phyloP scores from a whole-genome alignment of 352 stramenopile genomes.

The Peronospora destructor region DNA sequence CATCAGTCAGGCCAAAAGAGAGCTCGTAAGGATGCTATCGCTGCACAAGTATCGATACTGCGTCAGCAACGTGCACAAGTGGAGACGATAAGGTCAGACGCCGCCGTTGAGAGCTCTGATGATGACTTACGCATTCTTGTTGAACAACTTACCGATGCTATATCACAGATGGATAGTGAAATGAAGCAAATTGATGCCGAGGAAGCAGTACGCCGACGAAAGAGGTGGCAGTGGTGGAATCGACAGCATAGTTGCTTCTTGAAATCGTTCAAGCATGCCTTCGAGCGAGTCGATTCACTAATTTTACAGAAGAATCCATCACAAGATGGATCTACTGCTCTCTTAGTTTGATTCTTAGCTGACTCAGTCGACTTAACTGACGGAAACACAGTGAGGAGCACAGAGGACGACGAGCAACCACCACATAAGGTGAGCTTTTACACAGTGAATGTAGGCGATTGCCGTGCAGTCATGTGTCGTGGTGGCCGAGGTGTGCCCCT shows the following conservation, averaged over 20 bases:
- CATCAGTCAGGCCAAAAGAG: constrained; percentile 19
- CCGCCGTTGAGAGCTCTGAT: background rate
- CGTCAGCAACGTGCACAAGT: constrained; percentile 30
- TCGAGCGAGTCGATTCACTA: constrained; percentile 35
- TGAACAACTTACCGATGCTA: constrained; percentile 20
- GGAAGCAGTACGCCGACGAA: constrained; percentile 15
- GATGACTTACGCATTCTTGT: constrained; percentile 15
- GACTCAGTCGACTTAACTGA: constrained; percentile 3
- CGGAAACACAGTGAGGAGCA: background rate
- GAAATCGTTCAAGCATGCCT: constrained; percentile 31
- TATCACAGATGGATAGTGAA: constrained; percentile 26
- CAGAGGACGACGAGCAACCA: background rate
- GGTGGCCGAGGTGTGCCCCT: constrained; percentile 32
- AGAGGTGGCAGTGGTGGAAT: constrained; percentile 23
- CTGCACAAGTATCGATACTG: constrained; percentile 24
- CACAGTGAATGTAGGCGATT: constrained; percentile 55
- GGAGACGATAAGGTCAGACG: constrained; percentile 6
- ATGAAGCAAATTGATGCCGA: constrained; percentile 33
- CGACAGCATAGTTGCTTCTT: constrained; percentile 27
- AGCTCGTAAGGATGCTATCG: constrained; percentile 25
- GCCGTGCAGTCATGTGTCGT: constrained; percentile 50
- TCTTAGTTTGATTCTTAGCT: constrained; percentile 45
- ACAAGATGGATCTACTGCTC: constrained; percentile 44
- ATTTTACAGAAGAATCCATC: constrained; percentile 40
- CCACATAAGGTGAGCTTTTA: constrained; percentile 33